Base-by-base conservation (phyloP, 305 asterid genomes). In the Fraxinus angustifolia region DNA sequence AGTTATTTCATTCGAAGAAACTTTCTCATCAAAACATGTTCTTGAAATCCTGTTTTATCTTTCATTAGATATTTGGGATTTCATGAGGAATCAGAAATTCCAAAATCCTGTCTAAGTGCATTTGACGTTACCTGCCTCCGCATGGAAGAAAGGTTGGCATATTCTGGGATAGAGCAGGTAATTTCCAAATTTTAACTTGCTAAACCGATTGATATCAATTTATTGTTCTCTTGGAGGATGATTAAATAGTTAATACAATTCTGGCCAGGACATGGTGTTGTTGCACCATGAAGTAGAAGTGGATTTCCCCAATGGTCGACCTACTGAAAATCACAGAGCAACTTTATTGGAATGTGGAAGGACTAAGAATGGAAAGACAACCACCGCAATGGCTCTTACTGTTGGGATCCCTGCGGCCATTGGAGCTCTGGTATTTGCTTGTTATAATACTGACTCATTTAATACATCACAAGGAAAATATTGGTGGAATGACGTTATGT, bases 381-480 rank as follows among this genome's bases (percentile, higher is more conserved):
- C 90, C 82, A 91, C 93, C 0, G 97, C 99, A 34, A 96, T 96
- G 98, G 94, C 99, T 78, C 88, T 93, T 28, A 94, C 98, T 28
- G 99, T 94, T 21, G 99, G 98, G 80, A 91, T 96, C 82, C 98
- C 98, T 40, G 97, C 90, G 31, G 99, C 98, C 87, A 94, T 92
- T 81, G 99, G 97, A 81, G 98, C 98, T 78, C 88, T 96, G 94
- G 99, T 95, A 91, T 82, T 78, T 73, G 12, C 83, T 81, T 30
- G 34, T 81, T 74, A 73, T 70, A 17, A 34, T 35, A 53, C 42
- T 26, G 58, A 65, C 75, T 6, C 19, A 23, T 28, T 10, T 30
- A 14, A 4, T 68, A 4, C 4, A 71, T 40, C 16, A 26, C 16
- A 76, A 76, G 3, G 17, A 2, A 50, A 1, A 16, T 12, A 36